Base-by-base conservation (phyloP, 768 basidiomycete species). In the Boletus edulis region DNA sequence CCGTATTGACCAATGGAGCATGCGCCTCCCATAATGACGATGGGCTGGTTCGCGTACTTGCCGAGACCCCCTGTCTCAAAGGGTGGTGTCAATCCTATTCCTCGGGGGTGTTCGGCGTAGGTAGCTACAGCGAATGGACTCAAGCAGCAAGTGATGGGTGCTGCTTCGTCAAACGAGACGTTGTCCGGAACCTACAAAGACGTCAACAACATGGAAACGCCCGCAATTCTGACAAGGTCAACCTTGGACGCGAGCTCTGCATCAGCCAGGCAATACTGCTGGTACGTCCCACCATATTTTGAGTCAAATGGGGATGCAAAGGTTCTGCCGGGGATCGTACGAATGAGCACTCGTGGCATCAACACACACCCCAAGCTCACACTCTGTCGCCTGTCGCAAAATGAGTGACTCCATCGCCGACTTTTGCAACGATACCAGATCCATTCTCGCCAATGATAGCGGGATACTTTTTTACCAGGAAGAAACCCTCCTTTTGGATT, bases 1-100 rank as follows among this genome's bases (percentile, higher is more conserved):
- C 73, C 72, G 37, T 59, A 71, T 59, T 74, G 74, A n/a, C 75
- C 76, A 12, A 77, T 52, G 20, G 72, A 72, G n/a, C 63, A 59
- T 31, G 75, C 61, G 6, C 76, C 76, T 24, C 74, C 75, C 22
- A 74, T 47, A 18, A 76, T 62, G 4, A 76, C 13, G 6, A 71
- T 56, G 18, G 72, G 64, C 34, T 68, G 63, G n/a, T 64, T 64
- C 1, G 63, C 54, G 53, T 74, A 70, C 53, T 70, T 70, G 18
- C 63, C 70, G 12, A 61, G 58, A 5, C 69, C 70, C 4, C 51
- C 65, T 20, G 51, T 13, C 18, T 66, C 60, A 50, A 71, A 70
- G 1, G 73, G 72, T 13, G 66, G 55, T 24, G 52, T 49, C 8
- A 70, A 51, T 4, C 49, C 70, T 4, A 65, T 60, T 37, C 70